Evolutionary conservation across 257 asterid genomes (phyloP).

Genomic region (Solanum pennellii): DNA sequence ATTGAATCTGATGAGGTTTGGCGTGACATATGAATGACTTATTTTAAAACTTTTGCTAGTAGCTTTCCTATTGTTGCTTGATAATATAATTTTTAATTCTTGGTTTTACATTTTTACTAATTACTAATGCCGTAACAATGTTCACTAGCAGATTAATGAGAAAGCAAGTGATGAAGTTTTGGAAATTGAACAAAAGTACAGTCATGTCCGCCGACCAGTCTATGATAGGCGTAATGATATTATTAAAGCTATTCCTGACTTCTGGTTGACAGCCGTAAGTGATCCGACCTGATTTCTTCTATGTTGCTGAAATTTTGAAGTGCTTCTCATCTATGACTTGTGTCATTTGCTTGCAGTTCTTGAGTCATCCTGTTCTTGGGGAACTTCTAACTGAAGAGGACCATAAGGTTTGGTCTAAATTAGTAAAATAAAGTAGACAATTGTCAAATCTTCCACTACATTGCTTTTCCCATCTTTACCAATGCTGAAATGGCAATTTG

Average conservation of each 20-base stretch:
- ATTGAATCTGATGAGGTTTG: background rate
- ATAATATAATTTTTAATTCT: background rate
- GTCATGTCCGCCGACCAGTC: constrained; percentile 72
- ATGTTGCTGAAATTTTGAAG: background rate
- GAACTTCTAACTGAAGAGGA: constrained; percentile 88
- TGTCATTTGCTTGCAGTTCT: constrained; percentile 40
- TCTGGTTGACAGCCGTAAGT: constrained; percentile 96
- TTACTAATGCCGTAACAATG: background rate
- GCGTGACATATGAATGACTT: background rate
- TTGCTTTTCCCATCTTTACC: background rate
- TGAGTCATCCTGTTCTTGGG: constrained; percentile 87
- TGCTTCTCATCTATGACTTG: background rate
- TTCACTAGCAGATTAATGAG: constrained; percentile 70
- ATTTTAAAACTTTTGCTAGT: background rate
- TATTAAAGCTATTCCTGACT: constrained; percentile 72
- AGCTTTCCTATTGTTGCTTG: background rate
- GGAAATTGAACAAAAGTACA: constrained; percentile 86
- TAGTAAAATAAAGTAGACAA: background rate
- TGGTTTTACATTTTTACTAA: background rate
- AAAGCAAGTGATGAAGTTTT: constrained; percentile 87
- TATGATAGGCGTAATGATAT: constrained; percentile 72
- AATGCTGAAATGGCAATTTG: background rate
- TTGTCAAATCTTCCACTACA: background rate
- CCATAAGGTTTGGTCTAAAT: constrained; percentile 15
- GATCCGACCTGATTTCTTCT: background rate